A percentile compares a stretch with the other conserved stretches of the same genome.
Evolutionary conservation across 257 asterid genomes (phyloP).

Genomic region (Solanum chmielewskii): DNA sequence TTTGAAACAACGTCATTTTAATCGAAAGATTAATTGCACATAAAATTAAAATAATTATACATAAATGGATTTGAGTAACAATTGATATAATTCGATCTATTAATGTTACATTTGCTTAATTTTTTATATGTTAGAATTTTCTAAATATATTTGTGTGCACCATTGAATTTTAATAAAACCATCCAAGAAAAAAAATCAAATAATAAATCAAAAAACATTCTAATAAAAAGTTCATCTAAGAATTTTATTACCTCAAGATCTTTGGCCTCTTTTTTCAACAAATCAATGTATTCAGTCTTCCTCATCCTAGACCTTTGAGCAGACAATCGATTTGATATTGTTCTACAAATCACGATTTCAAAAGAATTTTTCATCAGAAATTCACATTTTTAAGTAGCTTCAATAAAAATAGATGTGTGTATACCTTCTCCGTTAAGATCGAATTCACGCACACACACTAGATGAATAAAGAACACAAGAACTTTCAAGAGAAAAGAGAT

Average conservation of each 20-base stretch:
- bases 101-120: background rate
- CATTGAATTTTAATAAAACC: background rate
- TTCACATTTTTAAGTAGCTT: background rate
- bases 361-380: background rate
- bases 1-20: background rate
- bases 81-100: background rate
- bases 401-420: no score
- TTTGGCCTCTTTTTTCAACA: constrained; percentile 23
- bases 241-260: no score
- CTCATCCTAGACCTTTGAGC: constrained; percentile 31
- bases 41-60: background rate
- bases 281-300: constrained; percentile 8
- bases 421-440: background rate
- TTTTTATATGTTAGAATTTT: background rate
- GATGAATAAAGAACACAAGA: no score
- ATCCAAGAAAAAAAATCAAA: background rate
- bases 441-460: no score
- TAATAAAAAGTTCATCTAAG: background rate
- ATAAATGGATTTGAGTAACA: background rate
- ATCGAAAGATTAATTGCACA: no score
- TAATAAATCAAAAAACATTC: background rate
- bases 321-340: constrained; percentile 28
- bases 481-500: no score
- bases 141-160: background rate
- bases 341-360: background rate